phyloP scores from a whole-genome alignment of 352 stramenopile species.

The Globisporangium takayamanum region DNA sequence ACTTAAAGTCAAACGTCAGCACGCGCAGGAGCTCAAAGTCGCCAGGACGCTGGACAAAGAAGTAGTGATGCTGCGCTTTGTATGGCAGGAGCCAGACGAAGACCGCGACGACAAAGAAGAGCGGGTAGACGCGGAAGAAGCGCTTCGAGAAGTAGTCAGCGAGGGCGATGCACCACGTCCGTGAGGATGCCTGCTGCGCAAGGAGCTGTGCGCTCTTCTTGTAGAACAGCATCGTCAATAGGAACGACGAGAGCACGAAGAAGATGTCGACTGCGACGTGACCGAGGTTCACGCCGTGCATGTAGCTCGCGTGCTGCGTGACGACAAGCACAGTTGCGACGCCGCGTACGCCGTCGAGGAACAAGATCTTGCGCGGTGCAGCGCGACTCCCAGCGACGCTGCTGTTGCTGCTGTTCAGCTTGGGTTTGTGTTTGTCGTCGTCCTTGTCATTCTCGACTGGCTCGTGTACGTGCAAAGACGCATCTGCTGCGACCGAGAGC shows the following conservation, averaged over 20 bases:
- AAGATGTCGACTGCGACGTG: slow-evolving; percentile 15
- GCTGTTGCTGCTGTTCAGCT: too few species aligned
- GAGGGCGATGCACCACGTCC: slow-evolving; percentile 12
- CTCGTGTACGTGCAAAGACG: too few species aligned
- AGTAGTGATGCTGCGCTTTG: slow-evolving; percentile 23
- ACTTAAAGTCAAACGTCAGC: slow-evolving; percentile 18
- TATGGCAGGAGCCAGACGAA: slow-evolving; percentile 26
- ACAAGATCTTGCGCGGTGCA: slow-evolving; percentile 5
- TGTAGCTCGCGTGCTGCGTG: slow-evolving; percentile 14
- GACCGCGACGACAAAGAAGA: slow-evolving; percentile 29
- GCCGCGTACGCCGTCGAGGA: slow-evolving; percentile 16
- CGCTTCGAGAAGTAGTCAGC: slow-evolving; percentile 42
- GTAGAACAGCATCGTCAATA: slow-evolving; percentile 18
- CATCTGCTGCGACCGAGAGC: too few species aligned
- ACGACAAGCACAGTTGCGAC: slow-evolving; percentile 15
- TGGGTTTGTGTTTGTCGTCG: too few species aligned
- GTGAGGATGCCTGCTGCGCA: slow-evolving; percentile 3
- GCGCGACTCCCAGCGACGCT: too few species aligned
- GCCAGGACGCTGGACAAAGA: slow-evolving; percentile 11
- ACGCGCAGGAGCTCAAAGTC: slow-evolving; percentile 27
- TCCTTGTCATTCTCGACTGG: too few species aligned
- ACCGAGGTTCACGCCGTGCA: slow-evolving; percentile 11
- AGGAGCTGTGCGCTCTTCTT: slow-evolving; percentile 16
- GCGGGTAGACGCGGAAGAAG: slow-evolving; percentile 49
- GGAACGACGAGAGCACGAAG: slow-evolving; percentile 20